Conservation (phyloP, 257 asterid species). For the Knoxia roxburghii region DNA sequence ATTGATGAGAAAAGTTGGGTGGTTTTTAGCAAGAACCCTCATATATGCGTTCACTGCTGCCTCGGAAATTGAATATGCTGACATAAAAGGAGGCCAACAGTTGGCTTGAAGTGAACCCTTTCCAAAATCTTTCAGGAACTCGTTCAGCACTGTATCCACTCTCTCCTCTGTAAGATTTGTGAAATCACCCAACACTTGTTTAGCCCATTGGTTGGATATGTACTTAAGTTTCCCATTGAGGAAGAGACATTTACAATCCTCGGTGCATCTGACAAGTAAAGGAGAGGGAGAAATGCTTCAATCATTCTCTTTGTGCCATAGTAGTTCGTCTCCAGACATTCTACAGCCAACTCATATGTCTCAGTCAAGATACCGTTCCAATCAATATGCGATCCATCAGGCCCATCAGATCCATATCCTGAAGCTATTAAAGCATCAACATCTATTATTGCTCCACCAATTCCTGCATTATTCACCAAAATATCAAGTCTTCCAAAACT, state of each 20-base stretch:
- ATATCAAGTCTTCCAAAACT: background rate
- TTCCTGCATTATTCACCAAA: constrained; percentile 9
- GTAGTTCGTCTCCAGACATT: constrained; percentile 43
- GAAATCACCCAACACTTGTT: constrained; percentile 29
- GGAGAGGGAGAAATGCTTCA: constrained; percentile 51
- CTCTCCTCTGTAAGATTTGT: constrained; percentile 42
- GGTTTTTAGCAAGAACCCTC: constrained; percentile 39
- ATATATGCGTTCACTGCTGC: constrained; percentile 53
- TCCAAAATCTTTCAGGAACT: constrained; percentile 41
- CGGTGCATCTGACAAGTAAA: constrained; percentile 46
- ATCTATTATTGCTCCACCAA: background rate
- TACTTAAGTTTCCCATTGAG: constrained; percentile 37
- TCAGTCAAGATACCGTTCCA: constrained; percentile 18
- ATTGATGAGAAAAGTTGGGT: constrained; percentile 33
- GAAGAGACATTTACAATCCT: constrained; percentile 51
- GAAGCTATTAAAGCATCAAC: constrained; percentile 7
- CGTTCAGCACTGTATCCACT: constrained; percentile 39
- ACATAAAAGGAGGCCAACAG: constrained; percentile 53
- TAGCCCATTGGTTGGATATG: constrained; percentile 43
- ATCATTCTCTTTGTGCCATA: constrained; percentile 43
- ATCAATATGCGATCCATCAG: too few relatives aligned
- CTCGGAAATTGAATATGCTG: constrained; percentile 46
- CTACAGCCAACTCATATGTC: constrained; percentile 29
- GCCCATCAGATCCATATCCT: constrained; percentile 6
- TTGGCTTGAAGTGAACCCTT: constrained; percentile 33